Percentiles rank a stretch among this genome's conserved stretches.
These are phyloP conservation scores for Arbutus unedo DNA, from an alignment of 148 eudicot species.

Conservation along the genomic window DNA sequence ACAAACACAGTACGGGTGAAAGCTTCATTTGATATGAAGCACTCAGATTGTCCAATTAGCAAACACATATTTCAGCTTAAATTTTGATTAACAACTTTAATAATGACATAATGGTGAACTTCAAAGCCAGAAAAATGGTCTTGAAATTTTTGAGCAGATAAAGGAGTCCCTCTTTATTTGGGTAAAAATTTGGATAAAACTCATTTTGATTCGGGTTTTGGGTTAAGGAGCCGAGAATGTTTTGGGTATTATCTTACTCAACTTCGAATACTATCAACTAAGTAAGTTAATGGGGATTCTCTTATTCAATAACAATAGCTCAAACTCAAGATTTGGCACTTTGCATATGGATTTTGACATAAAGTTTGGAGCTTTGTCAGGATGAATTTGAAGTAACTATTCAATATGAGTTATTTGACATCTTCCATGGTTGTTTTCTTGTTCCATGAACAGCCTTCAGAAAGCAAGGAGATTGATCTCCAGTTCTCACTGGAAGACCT, in stretches of 20 bases:
- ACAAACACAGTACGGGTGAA: neutral
- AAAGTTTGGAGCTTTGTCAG: neutral
- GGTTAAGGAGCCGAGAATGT: too few species aligned
- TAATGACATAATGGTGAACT: neutral
- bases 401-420: neutral
- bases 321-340: neutral
- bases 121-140: neutral
- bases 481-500: conserved; percentile 90
- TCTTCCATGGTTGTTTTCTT: conserved; percentile 7
- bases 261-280: too few species aligned
- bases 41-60: neutral
- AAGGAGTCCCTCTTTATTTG: neutral
- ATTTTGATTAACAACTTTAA: neutral
- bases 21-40: neutral
- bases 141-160: neutral
- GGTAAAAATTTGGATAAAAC: neutral
- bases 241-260: too few species aligned
- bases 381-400: neutral
- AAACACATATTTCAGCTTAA: neutral
- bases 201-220: neutral
- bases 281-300: neutral
- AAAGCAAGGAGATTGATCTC: conserved; percentile 74
- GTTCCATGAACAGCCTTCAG: conserved; percentile 51
- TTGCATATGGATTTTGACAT: neutral
- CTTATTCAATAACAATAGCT: neutral